Base-by-base conservation (phyloP, 495 filamentous ascomycete genomes). In the Aspergillus sparsus region DNA sequence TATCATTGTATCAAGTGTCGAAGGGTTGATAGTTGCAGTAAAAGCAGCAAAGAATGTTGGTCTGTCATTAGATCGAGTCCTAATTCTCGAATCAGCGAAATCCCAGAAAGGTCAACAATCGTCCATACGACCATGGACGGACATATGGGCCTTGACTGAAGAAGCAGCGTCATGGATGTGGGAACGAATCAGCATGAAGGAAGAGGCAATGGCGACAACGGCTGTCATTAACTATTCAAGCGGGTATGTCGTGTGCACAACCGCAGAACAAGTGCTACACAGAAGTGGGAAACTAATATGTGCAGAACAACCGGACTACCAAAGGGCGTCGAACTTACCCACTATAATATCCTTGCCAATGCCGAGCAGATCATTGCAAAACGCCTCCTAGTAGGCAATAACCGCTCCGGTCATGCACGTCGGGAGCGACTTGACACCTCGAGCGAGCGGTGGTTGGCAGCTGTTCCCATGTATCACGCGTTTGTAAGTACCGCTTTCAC, bases 151-250 rank as follows among this genome's bases (percentile, higher is more conserved):
- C 4, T 6, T 0, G 3, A 10, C 37, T 4, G 37, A 5, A 6
- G 7, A 41, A 0, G 37, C 37, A 1, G 8, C 10, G 8, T 41
- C 37, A 9, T 53, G 49, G 49, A 7, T 5, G 3, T 53, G 49
- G 49, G 31, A 34, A 34, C 10, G 6, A 7, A 53, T 53, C 2
- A n/a, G 3, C 13, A 5, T 18, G 2, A 31, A 32, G 13, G 49
- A 27, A 31, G 49, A 53, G 33, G 49, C 49, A n/a, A 21, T 32
- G 31, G 12, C 16, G 10, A 53, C 49, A 53, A 34, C 49, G 6
- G 49, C 49, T 9, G 31, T 53, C 2, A 31, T 53, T 5, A 53
- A 53, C 31, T 53, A 53, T 34, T 53, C 49, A 21, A 53, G 49
- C 11, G 49, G 49, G 49, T 53, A 53, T 34, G 49, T 34, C 21